Conservation (phyloP, 495 filamentous ascomycete species). For the Bryoglossum gracile region DNA sequence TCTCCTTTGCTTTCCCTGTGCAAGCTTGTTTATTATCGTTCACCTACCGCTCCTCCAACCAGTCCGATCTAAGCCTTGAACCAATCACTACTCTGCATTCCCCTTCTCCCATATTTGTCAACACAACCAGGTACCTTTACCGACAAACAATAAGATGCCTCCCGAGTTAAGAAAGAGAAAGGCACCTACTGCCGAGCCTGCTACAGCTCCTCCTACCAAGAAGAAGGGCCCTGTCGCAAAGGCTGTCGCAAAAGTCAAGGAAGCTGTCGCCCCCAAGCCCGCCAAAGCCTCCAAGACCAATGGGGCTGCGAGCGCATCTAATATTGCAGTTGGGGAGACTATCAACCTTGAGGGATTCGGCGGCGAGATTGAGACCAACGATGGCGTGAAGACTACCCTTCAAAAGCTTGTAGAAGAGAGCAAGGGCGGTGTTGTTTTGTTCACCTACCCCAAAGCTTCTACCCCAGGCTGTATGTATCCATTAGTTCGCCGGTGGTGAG, state of each 20-base stretch:
- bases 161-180: constrained; percentile 72
- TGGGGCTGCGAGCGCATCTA: constrained; percentile 19
- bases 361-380: constrained; percentile 76
- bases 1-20: neutral
- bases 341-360: constrained; percentile 68
- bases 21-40: neutral
- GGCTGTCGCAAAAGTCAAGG: constrained; percentile 38
- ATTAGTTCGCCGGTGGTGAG: neutral
- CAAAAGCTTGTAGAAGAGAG: constrained; percentile 72
- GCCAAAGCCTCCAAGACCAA: constrained; percentile 29
- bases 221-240: constrained; percentile 42
- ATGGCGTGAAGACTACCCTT: constrained; percentile 69
- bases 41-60: neutral
- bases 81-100: neutral
- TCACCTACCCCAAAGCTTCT: constrained; percentile 92
- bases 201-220: constrained; percentile 46
- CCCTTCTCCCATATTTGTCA: constrained; percentile 8
- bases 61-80: neutral
- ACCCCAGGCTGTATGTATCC: constrained; percentile 86
- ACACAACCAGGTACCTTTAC: constrained; percentile 2
- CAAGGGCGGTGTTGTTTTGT: constrained; percentile 79
- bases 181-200: constrained; percentile 43
- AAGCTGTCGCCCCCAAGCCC: constrained; percentile 31
- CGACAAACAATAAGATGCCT: constrained; percentile 34
- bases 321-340: constrained; percentile 35